Conservation (phyloP, 345 rosid species). For the Heritiera fomes region DNA sequence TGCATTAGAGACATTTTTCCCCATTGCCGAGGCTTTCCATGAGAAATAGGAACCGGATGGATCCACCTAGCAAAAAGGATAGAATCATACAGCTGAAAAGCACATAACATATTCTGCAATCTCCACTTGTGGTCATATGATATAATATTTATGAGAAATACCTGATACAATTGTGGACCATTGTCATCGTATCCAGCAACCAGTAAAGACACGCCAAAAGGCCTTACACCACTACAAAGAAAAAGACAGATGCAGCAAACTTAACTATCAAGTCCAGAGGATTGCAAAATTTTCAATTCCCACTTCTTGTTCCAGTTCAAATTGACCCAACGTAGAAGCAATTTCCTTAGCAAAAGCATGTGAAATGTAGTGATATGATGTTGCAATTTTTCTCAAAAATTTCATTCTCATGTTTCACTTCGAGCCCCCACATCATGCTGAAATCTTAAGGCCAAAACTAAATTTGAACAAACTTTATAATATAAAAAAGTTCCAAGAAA, state of each 20-base stretch:
- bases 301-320: not conserved
- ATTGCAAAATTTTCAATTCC: not conserved
- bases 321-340: not conserved
- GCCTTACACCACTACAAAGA: constrained; percentile 79
- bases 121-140: not conserved
- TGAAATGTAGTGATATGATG: not conserved
- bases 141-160: constrained; percentile 25
- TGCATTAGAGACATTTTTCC: constrained; percentile 93
- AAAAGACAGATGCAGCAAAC: constrained; percentile 4
- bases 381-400: not conserved
- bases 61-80: constrained; percentile 53
- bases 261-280: not conserved
- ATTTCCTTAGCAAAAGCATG: not conserved
- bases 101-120: constrained; percentile 1
- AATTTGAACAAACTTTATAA: not conserved
- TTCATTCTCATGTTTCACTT: not conserved
- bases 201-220: constrained; percentile 90
- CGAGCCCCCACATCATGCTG: not conserved
- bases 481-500: not conserved
- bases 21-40: constrained; percentile 99
- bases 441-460: not conserved
- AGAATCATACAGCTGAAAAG: constrained; percentile 5
- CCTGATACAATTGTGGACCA: constrained; percentile 96
- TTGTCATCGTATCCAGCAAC: constrained; percentile 94
- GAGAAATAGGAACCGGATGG: constrained; percentile 99